Percentiles rank a stretch among this genome's conserved stretches.
Evolutionary conservation across 345 rosid genomes (phyloP).

Genomic region (Geranium brycei): DNA sequence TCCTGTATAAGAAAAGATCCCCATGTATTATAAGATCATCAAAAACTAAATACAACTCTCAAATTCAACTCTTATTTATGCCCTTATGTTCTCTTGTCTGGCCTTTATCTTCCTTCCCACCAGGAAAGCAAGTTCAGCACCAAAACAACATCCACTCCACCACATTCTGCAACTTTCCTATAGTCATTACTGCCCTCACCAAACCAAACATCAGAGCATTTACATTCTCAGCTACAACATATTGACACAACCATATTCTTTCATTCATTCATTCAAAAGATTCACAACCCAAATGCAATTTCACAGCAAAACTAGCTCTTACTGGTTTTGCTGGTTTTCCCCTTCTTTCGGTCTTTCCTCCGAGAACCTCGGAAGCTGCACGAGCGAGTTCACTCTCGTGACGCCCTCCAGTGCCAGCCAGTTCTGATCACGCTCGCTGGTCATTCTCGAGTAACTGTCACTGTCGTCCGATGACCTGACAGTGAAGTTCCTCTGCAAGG

Average conservation of each 20-base stretch:
- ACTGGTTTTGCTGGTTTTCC: constrained; percentile 14
- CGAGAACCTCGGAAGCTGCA: constrained; percentile 92
- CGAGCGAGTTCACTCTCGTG: constrained; percentile 91
- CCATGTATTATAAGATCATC: no score
- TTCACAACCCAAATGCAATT: no score
- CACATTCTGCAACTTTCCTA: background rate
- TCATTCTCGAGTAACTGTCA: constrained; percentile 25
- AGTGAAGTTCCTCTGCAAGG: constrained; percentile 72
- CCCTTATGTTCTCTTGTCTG: no score
- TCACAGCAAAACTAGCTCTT: constrained; percentile 14
- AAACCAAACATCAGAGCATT: background rate
- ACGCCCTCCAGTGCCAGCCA: constrained; percentile 96
- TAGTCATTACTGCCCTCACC: background rate
- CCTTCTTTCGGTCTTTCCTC: constrained; percentile 37
- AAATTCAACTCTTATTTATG: no score
- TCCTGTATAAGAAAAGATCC: no score
- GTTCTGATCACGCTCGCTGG: constrained; percentile 27
- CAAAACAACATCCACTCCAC: background rate
- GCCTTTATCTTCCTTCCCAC: no score
- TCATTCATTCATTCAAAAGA: background rate
- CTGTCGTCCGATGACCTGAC: constrained; percentile 63
- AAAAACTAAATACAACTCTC: no score
- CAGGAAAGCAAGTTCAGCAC: no score
- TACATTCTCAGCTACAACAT: no score
- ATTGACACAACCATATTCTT: background rate